These are phyloP conservation scores for Monosporozyma unispora DNA, from an alignment of 805 yeast genomes.

Conservation along the genomic window DNA sequence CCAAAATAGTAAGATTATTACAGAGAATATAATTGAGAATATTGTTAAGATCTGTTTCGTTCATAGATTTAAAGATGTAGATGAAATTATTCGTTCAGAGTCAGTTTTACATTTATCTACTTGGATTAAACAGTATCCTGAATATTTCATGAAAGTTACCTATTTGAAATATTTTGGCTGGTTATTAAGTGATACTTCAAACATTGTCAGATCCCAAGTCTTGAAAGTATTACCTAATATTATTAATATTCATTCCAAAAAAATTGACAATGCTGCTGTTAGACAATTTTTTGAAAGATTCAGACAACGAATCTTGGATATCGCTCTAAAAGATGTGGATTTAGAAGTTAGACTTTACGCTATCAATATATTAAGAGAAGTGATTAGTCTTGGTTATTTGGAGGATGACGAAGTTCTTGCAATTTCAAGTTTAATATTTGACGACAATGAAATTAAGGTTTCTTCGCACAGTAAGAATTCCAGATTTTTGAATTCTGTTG, in stretches of 20 bases:
- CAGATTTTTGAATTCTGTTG: conserved; percentile 37
- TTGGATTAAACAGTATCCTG: conserved; percentile 69
- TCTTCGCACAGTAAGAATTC: conserved; percentile 27
- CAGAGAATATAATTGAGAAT: conserved; percentile 54
- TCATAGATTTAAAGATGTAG: conserved; percentile 75
- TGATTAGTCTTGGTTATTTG: conserved; percentile 52
- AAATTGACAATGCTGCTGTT: conserved; percentile 48
- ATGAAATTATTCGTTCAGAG: conserved; percentile 59
- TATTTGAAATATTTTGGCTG: conserved; percentile 76
- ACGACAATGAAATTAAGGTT: conserved; percentile 27
- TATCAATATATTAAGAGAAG: conserved; percentile 43
- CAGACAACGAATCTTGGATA: conserved; percentile 54
- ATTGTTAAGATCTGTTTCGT: conserved; percentile 58
- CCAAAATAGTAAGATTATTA: conserved; percentile 41
- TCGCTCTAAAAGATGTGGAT: conserved; percentile 50
- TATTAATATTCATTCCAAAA: conserved; percentile 28
- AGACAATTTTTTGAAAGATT: conserved; percentile 74
- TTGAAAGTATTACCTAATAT: conserved; percentile 41
- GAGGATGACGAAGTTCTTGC: conserved; percentile 47
- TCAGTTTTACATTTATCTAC: conserved; percentile 54
- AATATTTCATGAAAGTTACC: conserved; percentile 56
- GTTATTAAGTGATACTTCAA: conserved; percentile 65
- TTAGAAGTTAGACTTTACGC: conserved; percentile 44
- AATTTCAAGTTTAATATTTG: conserved; percentile 38
- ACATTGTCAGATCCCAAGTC: conserved; percentile 56